Evolutionary conservation across 2,329 filamentous ascomycete genomes (phyloP).

Genomic region (Coleophoma cylindrospora): DNA sequence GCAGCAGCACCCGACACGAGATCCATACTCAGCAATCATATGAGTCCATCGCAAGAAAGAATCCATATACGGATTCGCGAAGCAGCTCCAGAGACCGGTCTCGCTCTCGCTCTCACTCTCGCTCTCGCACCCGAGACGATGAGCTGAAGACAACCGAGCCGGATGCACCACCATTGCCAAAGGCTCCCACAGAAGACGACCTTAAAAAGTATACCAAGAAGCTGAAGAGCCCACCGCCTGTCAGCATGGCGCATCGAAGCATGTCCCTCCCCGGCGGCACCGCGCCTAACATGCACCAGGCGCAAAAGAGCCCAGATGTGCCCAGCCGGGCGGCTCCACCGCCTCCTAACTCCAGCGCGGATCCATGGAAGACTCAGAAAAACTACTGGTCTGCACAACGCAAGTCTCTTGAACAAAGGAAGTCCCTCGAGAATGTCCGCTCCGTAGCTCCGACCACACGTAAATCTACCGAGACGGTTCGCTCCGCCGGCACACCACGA

Average conservation of each 20-base stretch:
- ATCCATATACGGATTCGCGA: constrained; percentile 4
- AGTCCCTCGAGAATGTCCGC: constrained; percentile 8
- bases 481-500: not conserved
- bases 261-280: not conserved
- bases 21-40: constrained; percentile 7
- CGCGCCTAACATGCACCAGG: not conserved
- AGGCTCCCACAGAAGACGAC: constrained; percentile 1
- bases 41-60: constrained; percentile 5
- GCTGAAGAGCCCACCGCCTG: constrained; percentile 7
- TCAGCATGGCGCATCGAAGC: constrained; percentile 9
- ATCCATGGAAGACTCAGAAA: constrained; percentile 9
- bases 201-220: constrained; percentile 1
- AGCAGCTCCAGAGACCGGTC: constrained; percentile 1
- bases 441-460: not conserved
- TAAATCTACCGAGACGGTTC: not conserved
- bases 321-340: not conserved
- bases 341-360: not conserved
- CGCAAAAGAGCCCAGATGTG: not conserved
- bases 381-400: constrained; percentile 9
- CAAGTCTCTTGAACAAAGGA: constrained; percentile 8
- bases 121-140: not conserved
- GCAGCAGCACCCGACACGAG: constrained; percentile 2
- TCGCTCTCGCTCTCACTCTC: not conserved
- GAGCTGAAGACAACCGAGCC: not conserved
- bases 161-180: constrained; percentile 6